A percentile compares a stretch with the other conserved stretches of the same genome.
These are phyloP conservation scores for Venturia oleaginea DNA, from an alignment of 2,329 filamentous ascomycete genomes.

Conservation along the genomic window DNA sequence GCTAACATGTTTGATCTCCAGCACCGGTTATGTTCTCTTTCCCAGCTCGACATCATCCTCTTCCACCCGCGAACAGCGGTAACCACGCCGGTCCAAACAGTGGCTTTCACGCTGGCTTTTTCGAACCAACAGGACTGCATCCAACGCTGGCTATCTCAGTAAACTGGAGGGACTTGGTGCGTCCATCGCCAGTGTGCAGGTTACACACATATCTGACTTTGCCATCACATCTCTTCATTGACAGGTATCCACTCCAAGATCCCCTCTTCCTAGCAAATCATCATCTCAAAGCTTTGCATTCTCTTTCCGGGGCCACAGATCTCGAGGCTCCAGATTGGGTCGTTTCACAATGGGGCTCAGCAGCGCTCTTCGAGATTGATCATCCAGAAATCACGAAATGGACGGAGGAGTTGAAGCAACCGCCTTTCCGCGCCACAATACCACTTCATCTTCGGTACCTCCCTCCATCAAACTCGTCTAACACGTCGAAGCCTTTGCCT, in stretches of 20 bases:
- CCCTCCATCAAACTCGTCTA: slow-evolving; percentile 39
- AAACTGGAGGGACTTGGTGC: slow-evolving; percentile 21
- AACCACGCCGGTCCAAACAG: slow-evolving; percentile 11
- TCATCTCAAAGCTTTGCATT: slow-evolving; percentile 60
- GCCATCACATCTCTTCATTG: slow-evolving; percentile 71
- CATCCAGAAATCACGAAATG: slow-evolving; percentile 25
- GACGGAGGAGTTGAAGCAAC: slow-evolving; percentile 20
- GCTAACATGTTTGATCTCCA: slow-evolving; percentile 20
- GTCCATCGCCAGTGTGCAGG: slow-evolving; percentile 47
- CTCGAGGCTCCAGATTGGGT: slow-evolving; percentile 85
- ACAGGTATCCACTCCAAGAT: slow-evolving; percentile 76
- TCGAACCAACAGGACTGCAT: slow-evolving; percentile 70
- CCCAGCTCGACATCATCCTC: slow-evolving; percentile 64
- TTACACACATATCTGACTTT: slow-evolving; percentile 76
- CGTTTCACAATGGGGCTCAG: slow-evolving; percentile 68
- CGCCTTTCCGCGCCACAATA: slow-evolving; percentile 56
- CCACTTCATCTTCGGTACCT: slow-evolving; percentile 84
- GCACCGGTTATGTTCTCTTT: slow-evolving; percentile 77
- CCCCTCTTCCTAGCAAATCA: slow-evolving; percentile 71
- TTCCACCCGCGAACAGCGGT: slow-evolving; percentile 23
- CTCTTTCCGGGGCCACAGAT: slow-evolving; percentile 69
- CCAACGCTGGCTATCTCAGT: slow-evolving; percentile 66
- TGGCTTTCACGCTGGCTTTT: slow-evolving; percentile 55
- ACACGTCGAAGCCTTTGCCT: slow-evolving; percentile 32
- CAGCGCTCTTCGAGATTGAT: slow-evolving; percentile 64